These are phyloP conservation scores for Chlamydomonas schloesseri DNA, from an alignment of 139 green algal genomes.

Conservation along the genomic window DNA sequence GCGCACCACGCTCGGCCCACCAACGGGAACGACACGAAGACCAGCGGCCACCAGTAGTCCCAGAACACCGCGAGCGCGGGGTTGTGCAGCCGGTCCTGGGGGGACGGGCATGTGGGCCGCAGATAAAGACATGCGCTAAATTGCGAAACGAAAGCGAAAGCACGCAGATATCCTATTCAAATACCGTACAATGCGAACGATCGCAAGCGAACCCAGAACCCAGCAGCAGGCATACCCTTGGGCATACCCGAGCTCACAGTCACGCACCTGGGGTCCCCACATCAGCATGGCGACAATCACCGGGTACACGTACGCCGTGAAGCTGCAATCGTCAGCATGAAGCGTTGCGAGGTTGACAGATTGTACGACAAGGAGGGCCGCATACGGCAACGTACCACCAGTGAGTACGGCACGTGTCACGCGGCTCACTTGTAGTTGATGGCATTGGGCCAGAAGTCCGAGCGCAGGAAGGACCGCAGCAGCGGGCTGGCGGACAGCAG, in stretches of 20 bases:
- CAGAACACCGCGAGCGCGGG: slow-evolving; percentile 85
- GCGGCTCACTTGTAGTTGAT: slow-evolving; percentile 78
- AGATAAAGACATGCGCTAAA: too few species aligned
- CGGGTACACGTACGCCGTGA: slow-evolving; percentile 65
- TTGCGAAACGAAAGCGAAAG: too few species aligned
- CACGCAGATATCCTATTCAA: too few species aligned
- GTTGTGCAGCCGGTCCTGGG: slow-evolving; percentile 80
- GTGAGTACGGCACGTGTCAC: too few species aligned
- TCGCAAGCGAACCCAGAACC: too few species aligned
- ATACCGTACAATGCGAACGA: too few species aligned
- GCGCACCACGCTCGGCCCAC: slow-evolving; percentile 85
- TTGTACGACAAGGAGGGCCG: too few species aligned
- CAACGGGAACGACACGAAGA: slow-evolving; percentile 83
- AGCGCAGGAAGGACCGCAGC: slow-evolving; percentile 66
- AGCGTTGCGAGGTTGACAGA: too few species aligned
- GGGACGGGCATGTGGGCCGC: not conserved
- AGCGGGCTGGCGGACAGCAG: slow-evolving; percentile 59
- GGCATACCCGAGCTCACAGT: too few species aligned
- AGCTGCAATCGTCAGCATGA: slow-evolving; percentile 52
- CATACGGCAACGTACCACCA: too few species aligned
- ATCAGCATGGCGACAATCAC: slow-evolving; percentile 71
- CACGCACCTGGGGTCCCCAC: slow-evolving; percentile 62
- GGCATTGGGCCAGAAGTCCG: slow-evolving; percentile 69
- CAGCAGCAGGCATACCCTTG: too few species aligned
- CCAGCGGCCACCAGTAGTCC: slow-evolving; percentile 84